Conservation (phyloP, 768 basidiomycete genomes). For the Tylopilus vinaceipallidus region DNA sequence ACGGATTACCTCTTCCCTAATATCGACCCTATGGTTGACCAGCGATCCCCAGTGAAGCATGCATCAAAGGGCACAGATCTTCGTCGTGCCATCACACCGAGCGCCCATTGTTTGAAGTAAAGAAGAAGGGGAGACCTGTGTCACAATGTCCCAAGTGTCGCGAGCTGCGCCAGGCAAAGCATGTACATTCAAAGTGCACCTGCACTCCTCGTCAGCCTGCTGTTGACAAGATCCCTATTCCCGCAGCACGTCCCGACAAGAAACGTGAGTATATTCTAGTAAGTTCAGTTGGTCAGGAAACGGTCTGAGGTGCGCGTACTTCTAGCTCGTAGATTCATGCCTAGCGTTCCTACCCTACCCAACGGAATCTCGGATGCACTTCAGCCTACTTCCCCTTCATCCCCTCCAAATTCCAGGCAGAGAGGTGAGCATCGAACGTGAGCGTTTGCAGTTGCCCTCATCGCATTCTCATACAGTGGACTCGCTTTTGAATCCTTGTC, state of each 20-base stretch:
- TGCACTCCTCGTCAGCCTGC: conserved; percentile 47
- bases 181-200: conserved; percentile 79
- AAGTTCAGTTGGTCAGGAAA: conserved; percentile 9
- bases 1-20: not conserved
- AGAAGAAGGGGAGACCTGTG: conserved; percentile 89
- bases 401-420: conserved; percentile 46
- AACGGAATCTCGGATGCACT: conserved; percentile 66
- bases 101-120: conserved; percentile 88
- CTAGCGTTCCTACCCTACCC: conserved; percentile 67
- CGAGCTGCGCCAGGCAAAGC: conserved; percentile 75
- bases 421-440: conserved; percentile 37
- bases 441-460: not conserved
- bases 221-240: conserved; percentile 32
- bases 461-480: conserved; percentile 42
- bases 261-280: conserved; percentile 27
- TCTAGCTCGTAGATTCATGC: conserved; percentile 67
- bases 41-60: conserved; percentile 63
- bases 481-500: conserved; percentile 62
- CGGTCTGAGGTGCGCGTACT: conserved; percentile 5
- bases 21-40: conserved; percentile 13
- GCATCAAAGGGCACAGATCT: conserved; percentile 93
- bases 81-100: conserved; percentile 85
- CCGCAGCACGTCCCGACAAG: conserved; percentile 31
- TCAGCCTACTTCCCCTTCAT: conserved; percentile 26
- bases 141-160: conserved; percentile 89